Evolutionary conservation across 2,329 filamentous ascomycete species (phyloP).

Genomic region (Graphilbum ipis-grandicollis): DNA sequence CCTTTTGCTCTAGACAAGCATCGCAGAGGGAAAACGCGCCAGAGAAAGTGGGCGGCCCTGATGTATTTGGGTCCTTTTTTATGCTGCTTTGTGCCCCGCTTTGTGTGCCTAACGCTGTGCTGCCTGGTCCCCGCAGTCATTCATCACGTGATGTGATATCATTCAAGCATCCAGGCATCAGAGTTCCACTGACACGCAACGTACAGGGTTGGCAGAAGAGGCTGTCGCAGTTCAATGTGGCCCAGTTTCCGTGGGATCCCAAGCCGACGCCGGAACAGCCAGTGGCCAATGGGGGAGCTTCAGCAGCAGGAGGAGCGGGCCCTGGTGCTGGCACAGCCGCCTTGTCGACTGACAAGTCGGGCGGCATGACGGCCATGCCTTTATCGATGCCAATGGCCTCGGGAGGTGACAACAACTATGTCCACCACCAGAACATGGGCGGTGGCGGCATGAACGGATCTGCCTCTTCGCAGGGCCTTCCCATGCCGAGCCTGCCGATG

Average conservation of each 20-base stretch:
- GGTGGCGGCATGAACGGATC: too few species aligned
- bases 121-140: too few species aligned
- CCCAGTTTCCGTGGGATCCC: constrained; percentile 90
- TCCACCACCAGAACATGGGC: too few species aligned
- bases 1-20: constrained; percentile 21
- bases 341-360: not conserved
- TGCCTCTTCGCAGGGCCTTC: constrained; percentile 12
- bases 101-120: too few species aligned
- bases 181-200: too few species aligned
- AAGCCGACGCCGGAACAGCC: constrained; percentile 41
- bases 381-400: too few species aligned
- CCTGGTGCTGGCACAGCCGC: not conserved
- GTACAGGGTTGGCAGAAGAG: constrained; percentile 97
- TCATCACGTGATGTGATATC: too few species aligned
- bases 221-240: constrained; percentile 68
- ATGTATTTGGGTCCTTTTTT: constrained; percentile 6
- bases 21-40: not conserved
- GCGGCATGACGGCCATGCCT: constrained; percentile 5
- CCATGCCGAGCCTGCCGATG: constrained; percentile 14
- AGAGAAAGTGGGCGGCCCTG: not conserved
- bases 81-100: constrained; percentile 11
- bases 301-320: constrained; percentile 12
- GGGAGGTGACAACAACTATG: too few species aligned
- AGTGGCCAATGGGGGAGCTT: constrained; percentile 13
- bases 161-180: too few species aligned